These are phyloP conservation scores for Musa troglodytarum DNA, from an alignment of 176 grass and related monocot species.

Conservation along the genomic window DNA sequence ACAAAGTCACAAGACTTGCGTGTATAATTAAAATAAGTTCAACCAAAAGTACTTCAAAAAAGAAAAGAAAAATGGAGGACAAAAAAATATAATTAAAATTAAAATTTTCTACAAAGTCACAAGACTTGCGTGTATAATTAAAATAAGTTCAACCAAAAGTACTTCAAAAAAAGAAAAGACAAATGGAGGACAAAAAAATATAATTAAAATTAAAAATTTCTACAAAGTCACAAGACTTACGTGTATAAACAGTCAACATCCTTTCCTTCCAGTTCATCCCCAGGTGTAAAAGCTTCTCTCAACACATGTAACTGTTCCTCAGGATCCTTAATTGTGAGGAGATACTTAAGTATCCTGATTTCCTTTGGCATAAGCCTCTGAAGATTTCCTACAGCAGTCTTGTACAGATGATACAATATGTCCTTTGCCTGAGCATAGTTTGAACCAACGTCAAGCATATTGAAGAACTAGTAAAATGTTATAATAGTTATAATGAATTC, in stretches of 20 bases:
- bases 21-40: neutral
- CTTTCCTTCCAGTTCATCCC: conserved; percentile 59
- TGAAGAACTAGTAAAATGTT: neutral
- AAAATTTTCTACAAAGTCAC: neutral
- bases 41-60: neutral
- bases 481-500: neutral
- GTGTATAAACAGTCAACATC: conserved; percentile 68
- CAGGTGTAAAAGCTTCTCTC: conserved; percentile 71
- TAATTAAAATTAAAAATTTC: neutral
- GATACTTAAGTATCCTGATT: conserved; percentile 79
- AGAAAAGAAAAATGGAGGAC: neutral
- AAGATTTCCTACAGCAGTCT: conserved; percentile 64
- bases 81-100: neutral
- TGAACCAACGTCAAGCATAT: conserved; percentile 5
- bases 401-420: conserved; percentile 75
- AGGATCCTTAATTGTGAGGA: conserved; percentile 66
- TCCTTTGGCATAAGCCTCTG: conserved; percentile 81
- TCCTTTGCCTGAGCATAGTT: conserved; percentile 48
- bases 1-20: neutral
- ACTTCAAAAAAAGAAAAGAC: neutral
- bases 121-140: too few species aligned
- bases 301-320: conserved; percentile 48
- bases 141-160: neutral
- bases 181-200: neutral
- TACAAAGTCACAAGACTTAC: conserved; percentile 29